These are phyloP conservation scores for Mycothermus thermophilus DNA, from an alignment of 495 filamentous ascomycete genomes.

Conservation along the genomic window DNA sequence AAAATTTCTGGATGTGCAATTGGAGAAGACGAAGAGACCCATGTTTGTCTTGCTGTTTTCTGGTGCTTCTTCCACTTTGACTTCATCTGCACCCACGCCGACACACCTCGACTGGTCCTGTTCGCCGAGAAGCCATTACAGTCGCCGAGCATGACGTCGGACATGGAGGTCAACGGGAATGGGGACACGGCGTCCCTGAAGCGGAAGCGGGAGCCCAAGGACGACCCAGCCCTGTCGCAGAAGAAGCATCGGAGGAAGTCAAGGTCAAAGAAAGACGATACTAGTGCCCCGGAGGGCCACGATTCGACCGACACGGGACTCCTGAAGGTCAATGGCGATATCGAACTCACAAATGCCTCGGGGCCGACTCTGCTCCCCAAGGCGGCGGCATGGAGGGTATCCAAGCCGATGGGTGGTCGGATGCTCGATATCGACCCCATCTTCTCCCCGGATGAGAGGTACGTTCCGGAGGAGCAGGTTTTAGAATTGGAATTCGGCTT, in stretches of 20 bases:
- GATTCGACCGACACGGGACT: not conserved
- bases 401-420: constrained; percentile 49
- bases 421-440: constrained; percentile 64
- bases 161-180: constrained; percentile 16
- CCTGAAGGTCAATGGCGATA: constrained; percentile 4
- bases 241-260: constrained; percentile 20
- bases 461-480: too few species aligned
- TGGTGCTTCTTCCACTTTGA: constrained; percentile 1
- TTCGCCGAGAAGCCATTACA: too few species aligned
- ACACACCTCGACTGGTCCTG: too few species aligned
- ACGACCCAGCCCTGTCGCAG: constrained; percentile 12
- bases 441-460: constrained; percentile 73
- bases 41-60: constrained; percentile 2
- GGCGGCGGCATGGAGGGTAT: constrained; percentile 39
- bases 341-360: constrained; percentile 7
- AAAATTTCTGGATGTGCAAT: constrained; percentile 21
- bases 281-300: not conserved
- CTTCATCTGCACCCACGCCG: not conserved
- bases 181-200: constrained; percentile 21
- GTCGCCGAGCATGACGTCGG: constrained; percentile 15
- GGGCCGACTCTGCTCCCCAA: not conserved
- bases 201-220: constrained; percentile 21
- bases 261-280: constrained; percentile 5
- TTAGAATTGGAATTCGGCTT: not conserved
- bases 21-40: constrained; percentile 1